Evolutionary conservation across 2,329 filamentous ascomycete species (phyloP).

Genomic region (Xylariomycetidae sp.): DNA sequence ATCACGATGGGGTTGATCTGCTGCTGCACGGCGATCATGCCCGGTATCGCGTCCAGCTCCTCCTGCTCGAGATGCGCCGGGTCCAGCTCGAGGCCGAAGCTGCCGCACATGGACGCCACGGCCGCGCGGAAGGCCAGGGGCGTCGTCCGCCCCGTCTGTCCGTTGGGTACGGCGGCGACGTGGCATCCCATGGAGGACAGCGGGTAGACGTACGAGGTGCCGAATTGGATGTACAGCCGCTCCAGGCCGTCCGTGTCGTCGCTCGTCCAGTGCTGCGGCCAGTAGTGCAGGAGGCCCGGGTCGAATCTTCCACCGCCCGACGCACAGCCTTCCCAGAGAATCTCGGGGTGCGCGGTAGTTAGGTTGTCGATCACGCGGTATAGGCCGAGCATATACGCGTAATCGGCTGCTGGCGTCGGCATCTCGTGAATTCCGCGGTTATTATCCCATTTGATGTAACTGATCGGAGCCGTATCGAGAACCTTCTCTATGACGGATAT

Average conservation of each 20-base stretch:
- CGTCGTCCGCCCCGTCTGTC: slow-evolving; percentile 48
- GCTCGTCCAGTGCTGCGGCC: slow-evolving; percentile 62
- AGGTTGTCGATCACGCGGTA: slow-evolving; percentile 59
- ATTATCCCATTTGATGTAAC: slow-evolving; percentile 66
- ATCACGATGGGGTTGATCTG: slow-evolving; percentile 56
- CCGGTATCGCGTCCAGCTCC: slow-evolving; percentile 50
- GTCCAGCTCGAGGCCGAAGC: slow-evolving; percentile 61
- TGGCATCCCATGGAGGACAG: slow-evolving; percentile 63
- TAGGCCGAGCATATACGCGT: slow-evolving; percentile 59
- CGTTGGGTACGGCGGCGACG: slow-evolving; percentile 57
- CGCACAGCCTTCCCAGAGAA: slow-evolving; percentile 64
- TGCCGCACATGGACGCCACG: slow-evolving; percentile 65
- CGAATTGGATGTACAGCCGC: slow-evolving; percentile 58
- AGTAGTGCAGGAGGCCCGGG: slow-evolving; percentile 58
- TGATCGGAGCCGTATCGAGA: slow-evolving; percentile 47
- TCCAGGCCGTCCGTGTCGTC: slow-evolving; percentile 61
- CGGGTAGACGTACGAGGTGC: slow-evolving; percentile 59
- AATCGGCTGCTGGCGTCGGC: slow-evolving; percentile 46
- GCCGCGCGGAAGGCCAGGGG: slow-evolving; percentile 58
- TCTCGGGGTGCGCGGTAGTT: slow-evolving; percentile 54
- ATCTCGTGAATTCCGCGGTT: slow-evolving; percentile 61
- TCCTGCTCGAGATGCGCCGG: slow-evolving; percentile 45
- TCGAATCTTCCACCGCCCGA: slow-evolving; percentile 63
- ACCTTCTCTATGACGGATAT: slow-evolving; percentile 51
- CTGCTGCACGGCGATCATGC: slow-evolving; percentile 49